Conservation (phyloP, 78 protist genomes). For the Dictyostelium brefeldianum region DNA sequence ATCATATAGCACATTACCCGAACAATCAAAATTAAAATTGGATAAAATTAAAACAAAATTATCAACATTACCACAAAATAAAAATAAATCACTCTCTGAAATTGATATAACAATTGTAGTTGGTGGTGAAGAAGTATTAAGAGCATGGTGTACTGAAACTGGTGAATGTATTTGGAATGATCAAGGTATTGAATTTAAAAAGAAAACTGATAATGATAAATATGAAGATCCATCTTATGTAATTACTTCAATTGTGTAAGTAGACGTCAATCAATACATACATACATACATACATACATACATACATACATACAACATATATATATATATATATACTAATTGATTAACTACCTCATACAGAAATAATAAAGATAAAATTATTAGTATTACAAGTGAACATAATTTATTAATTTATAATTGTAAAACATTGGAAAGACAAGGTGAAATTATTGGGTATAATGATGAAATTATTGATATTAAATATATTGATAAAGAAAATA, state of each 20-base stretch:
- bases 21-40: not conserved
- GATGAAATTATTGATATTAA: conserved; percentile 89
- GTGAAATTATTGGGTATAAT: conserved; percentile 87
- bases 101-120: conserved; percentile 48
- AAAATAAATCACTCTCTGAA: not conserved
- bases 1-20: conserved; percentile 4
- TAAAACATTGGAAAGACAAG: conserved; percentile 27
- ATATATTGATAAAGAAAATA: conserved; percentile 13
- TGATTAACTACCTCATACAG: no score
- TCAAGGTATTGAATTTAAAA: conserved; percentile 23
- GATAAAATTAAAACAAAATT: conserved; percentile 31
- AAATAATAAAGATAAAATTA: conserved; percentile 32
- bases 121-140: conserved; percentile 69
- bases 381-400: conserved; percentile 83
- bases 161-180: conserved; percentile 77
- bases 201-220: conserved; percentile 38
- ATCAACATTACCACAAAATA: not conserved
- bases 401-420: conserved; percentile 66
- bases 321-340: not conserved
- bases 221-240: conserved; percentile 6
- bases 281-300: not conserved
- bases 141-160: conserved; percentile 81
- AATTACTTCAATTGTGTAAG: conserved; percentile 30
- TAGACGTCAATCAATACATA: not conserved
- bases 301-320: not conserved